These are phyloP conservation scores for Boletus pseudopeckii DNA, from an alignment of 768 basidiomycete species.

Conservation along the genomic window DNA sequence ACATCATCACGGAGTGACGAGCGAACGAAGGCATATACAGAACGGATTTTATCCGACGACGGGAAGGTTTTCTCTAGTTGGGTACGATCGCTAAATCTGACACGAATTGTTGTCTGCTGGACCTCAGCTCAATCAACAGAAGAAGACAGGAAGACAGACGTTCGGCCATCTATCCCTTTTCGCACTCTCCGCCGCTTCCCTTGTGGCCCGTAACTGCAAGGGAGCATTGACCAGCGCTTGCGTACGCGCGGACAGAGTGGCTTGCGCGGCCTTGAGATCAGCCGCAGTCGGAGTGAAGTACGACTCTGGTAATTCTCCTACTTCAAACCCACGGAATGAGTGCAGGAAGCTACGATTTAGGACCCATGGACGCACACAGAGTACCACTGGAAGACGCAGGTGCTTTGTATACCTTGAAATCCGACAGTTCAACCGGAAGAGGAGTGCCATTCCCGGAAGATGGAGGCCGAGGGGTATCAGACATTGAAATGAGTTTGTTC, in stretches of 20 bases:
- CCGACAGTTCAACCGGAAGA: slow-evolving; percentile 10
- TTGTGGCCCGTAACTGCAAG: slow-evolving; percentile 57
- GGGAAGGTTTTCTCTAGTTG: slow-evolving; percentile 77
- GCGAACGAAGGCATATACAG: slow-evolving; percentile 84
- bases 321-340: slow-evolving; percentile 14
- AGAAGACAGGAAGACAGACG: slow-evolving; percentile 34
- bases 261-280: slow-evolving; percentile 69
- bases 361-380: slow-evolving; percentile 32
- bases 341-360: neutral
- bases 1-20: slow-evolving; percentile 68
- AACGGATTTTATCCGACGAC: slow-evolving; percentile 74
- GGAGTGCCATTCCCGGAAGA: neutral
- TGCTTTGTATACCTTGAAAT: slow-evolving; percentile 51
- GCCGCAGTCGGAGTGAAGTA: slow-evolving; percentile 70
- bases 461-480: slow-evolving; percentile 17
- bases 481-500: slow-evolving; percentile 20
- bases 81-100: slow-evolving; percentile 78
- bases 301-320: slow-evolving; percentile 61
- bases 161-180: slow-evolving; percentile 71
- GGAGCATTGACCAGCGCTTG: slow-evolving; percentile 68
- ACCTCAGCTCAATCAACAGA: slow-evolving; percentile 10
- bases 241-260: slow-evolving; percentile 56
- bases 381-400: slow-evolving; percentile 29
- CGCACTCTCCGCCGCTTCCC: slow-evolving; percentile 58
- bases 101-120: slow-evolving; percentile 71